phyloP scores from a whole-genome alignment of 2,329 filamentous ascomycete genomes.

The Thielaviopsis punctulata region DNA sequence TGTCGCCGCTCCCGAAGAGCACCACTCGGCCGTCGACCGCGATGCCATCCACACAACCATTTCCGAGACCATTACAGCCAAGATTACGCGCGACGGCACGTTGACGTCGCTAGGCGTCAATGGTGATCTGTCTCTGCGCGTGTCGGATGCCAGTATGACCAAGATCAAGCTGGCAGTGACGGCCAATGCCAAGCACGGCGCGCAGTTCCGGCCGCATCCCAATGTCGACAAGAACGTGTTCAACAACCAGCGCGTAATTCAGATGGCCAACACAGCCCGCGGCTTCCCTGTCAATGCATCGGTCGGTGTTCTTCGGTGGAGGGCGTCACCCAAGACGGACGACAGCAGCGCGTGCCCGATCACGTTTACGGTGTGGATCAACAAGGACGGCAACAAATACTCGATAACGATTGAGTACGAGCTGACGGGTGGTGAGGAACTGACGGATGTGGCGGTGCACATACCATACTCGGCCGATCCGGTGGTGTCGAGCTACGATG shows the following conservation, averaged over 20 bases:
- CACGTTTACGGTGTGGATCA: constrained; percentile 95
- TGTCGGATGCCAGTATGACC: constrained; percentile 73
- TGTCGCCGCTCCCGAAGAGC: constrained; percentile 36
- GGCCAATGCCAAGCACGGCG: constrained; percentile 61
- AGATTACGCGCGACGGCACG: constrained; percentile 72
- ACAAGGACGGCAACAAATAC: constrained; percentile 68
- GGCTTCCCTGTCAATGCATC: constrained; percentile 91
- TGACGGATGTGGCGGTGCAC: constrained; percentile 71
- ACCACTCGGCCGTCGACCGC: constrained; percentile 51
- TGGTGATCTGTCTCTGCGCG: constrained; percentile 80
- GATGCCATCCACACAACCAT: constrained; percentile 80
- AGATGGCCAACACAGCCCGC: constrained; percentile 73
- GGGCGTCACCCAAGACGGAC: constrained; percentile 64
- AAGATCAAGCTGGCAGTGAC: constrained; percentile 77
- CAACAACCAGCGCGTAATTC: constrained; percentile 65
- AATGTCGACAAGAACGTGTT: constrained; percentile 88
- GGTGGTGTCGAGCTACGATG: constrained; percentile 80
- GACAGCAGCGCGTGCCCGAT: constrained; percentile 73
- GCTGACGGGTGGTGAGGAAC: constrained; percentile 57
- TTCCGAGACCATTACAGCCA: constrained; percentile 78
- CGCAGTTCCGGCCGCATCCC: constrained; percentile 86
- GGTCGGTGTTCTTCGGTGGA: constrained; percentile 87
- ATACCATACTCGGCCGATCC: constrained; percentile 85
- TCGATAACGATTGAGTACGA: constrained; percentile 95
- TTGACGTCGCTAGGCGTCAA: constrained; percentile 76